phyloP scores from a whole-genome alignment of 768 basidiomycete species.

The Boletellus ananiceps region DNA sequence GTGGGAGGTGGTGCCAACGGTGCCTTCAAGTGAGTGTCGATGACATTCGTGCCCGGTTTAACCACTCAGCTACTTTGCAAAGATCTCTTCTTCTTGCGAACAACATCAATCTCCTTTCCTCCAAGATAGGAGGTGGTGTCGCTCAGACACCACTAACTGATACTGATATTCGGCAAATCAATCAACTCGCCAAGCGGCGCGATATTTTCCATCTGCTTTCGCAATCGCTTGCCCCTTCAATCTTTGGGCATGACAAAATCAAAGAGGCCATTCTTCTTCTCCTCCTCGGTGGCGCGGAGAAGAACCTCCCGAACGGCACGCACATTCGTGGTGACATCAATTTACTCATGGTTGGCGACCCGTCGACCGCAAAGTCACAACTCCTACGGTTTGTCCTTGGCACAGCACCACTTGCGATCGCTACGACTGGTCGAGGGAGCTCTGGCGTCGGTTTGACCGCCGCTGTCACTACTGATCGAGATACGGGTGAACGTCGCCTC shows the following conservation, averaged over 20 bases:
- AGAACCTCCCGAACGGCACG: constrained; percentile 95
- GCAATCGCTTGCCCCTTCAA: constrained; percentile 94
- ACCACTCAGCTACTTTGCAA: constrained; percentile 13
- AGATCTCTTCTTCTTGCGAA: constrained; percentile 94
- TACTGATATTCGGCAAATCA: constrained; percentile 92
- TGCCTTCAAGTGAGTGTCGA: constrained; percentile 78
- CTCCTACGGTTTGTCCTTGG: constrained; percentile 92
- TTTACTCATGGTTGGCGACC: constrained; percentile 98
- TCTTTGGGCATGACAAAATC: constrained; percentile 94
- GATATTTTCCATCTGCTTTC: constrained; percentile 88
- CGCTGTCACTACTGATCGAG: constrained; percentile 96
- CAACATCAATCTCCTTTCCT: constrained; percentile 90
- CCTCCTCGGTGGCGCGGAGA: constrained; percentile 93
- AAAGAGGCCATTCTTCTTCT: constrained; percentile 91
- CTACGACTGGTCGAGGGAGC: constrained; percentile 94
- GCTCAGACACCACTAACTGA: constrained; percentile 90
- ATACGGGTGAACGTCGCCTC: constrained; percentile 93
- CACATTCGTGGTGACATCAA: constrained; percentile 99
- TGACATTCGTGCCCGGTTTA: constrained; percentile 5
- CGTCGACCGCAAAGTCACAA: constrained; percentile 97
- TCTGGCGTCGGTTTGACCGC: constrained; percentile 99
- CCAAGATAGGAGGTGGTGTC: constrained; percentile 92
- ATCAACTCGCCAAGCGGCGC: constrained; percentile 83
- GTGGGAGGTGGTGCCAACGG: constrained; percentile 87
- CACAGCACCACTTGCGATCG: constrained; percentile 95